phyloP scores from a whole-genome alignment of 169 alveolate species.

The Plasmodium vinckei region DNA sequence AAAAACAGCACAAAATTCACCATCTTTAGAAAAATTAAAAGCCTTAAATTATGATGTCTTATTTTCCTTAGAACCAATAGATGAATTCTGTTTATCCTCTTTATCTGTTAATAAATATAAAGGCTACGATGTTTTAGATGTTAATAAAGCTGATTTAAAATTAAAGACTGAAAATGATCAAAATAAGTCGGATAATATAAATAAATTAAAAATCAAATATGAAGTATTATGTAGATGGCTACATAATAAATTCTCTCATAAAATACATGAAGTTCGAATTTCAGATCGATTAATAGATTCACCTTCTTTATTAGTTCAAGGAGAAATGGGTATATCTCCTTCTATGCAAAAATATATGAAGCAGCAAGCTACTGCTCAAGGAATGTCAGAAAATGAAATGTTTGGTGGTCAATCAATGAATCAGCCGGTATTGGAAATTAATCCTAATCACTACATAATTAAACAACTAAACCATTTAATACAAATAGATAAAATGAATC shows the following conservation, averaged over 20 bases:
- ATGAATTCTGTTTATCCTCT: slow-evolving; percentile 96
- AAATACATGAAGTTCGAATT: slow-evolving; percentile 92
- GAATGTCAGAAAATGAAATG: slow-evolving; percentile 90
- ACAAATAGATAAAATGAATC: slow-evolving; percentile 79
- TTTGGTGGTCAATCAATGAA: slow-evolving; percentile 91
- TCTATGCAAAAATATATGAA: slow-evolving; percentile 96
- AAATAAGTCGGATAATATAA: slow-evolving; percentile 64
- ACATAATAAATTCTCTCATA: slow-evolving; percentile 88
- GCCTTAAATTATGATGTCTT: slow-evolving; percentile 95
- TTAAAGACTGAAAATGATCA: slow-evolving; percentile 89
- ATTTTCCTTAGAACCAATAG: slow-evolving; percentile 96
- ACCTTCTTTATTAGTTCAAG: slow-evolving; percentile 93
- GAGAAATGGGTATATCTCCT: slow-evolving; percentile 96
- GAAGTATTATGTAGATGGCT: slow-evolving; percentile 94
- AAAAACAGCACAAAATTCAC: slow-evolving; percentile 92
- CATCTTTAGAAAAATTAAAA: slow-evolving; percentile 93
- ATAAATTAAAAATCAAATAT: slow-evolving; percentile 86
- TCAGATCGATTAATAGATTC: slow-evolving; percentile 93
- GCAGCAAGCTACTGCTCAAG: slow-evolving; percentile 96
- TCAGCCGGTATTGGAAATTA: slow-evolving; percentile 95
- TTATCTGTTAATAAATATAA: slow-evolving; percentile 91
- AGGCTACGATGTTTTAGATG: slow-evolving; percentile 93
- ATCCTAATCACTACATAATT: slow-evolving; percentile 95
- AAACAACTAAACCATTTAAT: slow-evolving; percentile 89
- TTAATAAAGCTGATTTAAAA: slow-evolving; percentile 95